Percentiles rank a stretch among this genome's conserved stretches.
Evolutionary conservation across 2,329 filamentous ascomycete genomes (phyloP).

Genomic region (Colletotrichum godetiae): DNA sequence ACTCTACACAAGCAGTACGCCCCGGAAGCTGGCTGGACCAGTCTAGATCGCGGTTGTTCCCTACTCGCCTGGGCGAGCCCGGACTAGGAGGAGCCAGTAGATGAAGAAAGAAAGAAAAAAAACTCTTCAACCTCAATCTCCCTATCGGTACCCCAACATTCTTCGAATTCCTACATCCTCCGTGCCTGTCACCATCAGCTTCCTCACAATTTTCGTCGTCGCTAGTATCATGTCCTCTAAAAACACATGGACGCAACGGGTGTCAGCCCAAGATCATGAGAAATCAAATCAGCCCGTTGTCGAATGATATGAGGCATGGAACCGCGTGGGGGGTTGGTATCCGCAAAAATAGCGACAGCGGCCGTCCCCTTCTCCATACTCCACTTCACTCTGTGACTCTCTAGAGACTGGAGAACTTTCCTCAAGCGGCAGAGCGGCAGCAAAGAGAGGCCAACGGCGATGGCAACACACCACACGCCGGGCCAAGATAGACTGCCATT

Average conservation of each 20-base stretch:
- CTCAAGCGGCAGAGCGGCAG: neutral
- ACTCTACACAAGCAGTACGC: neutral
- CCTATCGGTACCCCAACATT: neutral
- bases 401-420: conserved; percentile 2
- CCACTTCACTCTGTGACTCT: conserved; percentile 6
- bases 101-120: neutral
- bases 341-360: conserved; percentile 24
- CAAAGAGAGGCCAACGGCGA: conserved; percentile 5
- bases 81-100: neutral
- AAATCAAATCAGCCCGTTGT: conserved; percentile 14
- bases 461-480: conserved; percentile 18
- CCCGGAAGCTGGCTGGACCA: neutral
- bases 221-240: neutral
- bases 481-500: conserved; percentile 18
- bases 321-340: conserved; percentile 28
- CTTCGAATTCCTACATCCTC: conserved; percentile 23
- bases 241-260: conserved; percentile 6
- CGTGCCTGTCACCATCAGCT: neutral
- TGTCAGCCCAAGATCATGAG: conserved; percentile 13
- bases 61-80: conserved; percentile 5
- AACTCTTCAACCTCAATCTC: conserved; percentile 4
- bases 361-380: conserved; percentile 26
- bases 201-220: conserved; percentile 7
- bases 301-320: conserved; percentile 27
- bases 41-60: conserved; percentile 16